Evolutionary conservation across 768 basidiomycete genomes (phyloP), one percentile per base, ranked within the genome.

Genomic region (Amyloporia xantha): DNA sequence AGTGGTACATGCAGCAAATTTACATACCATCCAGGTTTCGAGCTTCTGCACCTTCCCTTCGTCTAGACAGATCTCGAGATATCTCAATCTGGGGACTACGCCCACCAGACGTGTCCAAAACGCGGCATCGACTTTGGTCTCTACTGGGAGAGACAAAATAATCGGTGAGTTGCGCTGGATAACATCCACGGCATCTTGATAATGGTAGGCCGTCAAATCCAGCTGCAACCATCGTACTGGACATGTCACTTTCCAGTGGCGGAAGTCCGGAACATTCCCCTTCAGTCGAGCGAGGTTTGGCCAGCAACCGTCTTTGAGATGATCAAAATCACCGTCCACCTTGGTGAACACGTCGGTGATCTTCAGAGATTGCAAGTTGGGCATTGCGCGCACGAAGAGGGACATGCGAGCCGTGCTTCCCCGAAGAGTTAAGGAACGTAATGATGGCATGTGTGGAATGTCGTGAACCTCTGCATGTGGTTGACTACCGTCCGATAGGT

Each of bases 61-160:
- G 25, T 48, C 53, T 33, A 54, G 28, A 25, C 54, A 46, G 17
- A 57, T 37, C 51, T 57, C 56, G 13, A 53, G 37, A 26, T 57
- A 50, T 7, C 53, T 52, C n/a, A 47, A 15, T 23, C 37, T 9
- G 6, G 46, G 21, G 13, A 37, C 37, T 10, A 37, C 46, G 23
- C 21, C 26, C 3, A 47, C 26, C 12, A 47, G 25, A 5, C 6
- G 17, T 5, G 6, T 28, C 46, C 46, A 47, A 23, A 47, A 47
- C 23, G 35, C 17, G 4, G 46, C 25, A 30, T 26, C 46, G 20
- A 47, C 25, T 23, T 47, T 47, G 3, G 46, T 47, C 17, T 47
- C 46, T 4, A 47, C 37, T n/a, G 46, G 46, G 5, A 57, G 28
- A 1, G 56, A 57, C 41, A 53, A 44, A 43, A 57, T 43, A 24